Evolutionary conservation across 2,329 filamentous ascomycete species (phyloP), one percentile per base, ranked within the genome.

Genomic region (Trichothecium sympodiale): DNA sequence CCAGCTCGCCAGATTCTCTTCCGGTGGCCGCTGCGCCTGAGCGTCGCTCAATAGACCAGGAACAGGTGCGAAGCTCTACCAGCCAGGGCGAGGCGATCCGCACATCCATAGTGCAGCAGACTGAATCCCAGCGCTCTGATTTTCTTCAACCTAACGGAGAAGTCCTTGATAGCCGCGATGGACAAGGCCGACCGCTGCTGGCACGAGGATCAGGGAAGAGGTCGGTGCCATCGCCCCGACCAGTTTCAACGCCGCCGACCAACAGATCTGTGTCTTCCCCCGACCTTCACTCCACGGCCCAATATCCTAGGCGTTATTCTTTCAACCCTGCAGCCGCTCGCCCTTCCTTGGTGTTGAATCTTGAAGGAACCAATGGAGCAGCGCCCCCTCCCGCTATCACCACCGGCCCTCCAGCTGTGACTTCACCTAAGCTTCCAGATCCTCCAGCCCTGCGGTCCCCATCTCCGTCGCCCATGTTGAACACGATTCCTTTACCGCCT

Each of bases 401-500:
- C 37, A 40, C 50, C 1, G 44, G 46, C 3, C 43, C 45, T 7
- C 46, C 57, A 2, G 47, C 47, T 8, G 29, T 43, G 12, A 40
- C 28, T n/a, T 25, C 37, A 13, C 4, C 51, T 8, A 9, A 17
- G 18, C 7, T 29, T 6, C 12, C 17, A 17, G 37, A 34, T 4
- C 17, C 32, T 13, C 29, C 29, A 29, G 23, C 17, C 14, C 29
- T 27, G 17, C 29, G 13, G 8, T 25, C 20, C 20, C 17, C 32
- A 4, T 46, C 64, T 0, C 59, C 64, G 0, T 71, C 70, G 6
- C 67, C 69, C 2, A 64, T 76, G 3, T 64, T 68, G 10, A 61
- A 68, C 8, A 56, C 67, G 3, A 74, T 80, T 38, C 76, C 76
- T 5, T 60, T 80, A 0, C 76, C 76, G 9, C 77, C 77, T 8